Evolutionary conservation across 2,329 filamentous ascomycete species (phyloP).

Genomic region (Colletotrichum limetticola): DNA sequence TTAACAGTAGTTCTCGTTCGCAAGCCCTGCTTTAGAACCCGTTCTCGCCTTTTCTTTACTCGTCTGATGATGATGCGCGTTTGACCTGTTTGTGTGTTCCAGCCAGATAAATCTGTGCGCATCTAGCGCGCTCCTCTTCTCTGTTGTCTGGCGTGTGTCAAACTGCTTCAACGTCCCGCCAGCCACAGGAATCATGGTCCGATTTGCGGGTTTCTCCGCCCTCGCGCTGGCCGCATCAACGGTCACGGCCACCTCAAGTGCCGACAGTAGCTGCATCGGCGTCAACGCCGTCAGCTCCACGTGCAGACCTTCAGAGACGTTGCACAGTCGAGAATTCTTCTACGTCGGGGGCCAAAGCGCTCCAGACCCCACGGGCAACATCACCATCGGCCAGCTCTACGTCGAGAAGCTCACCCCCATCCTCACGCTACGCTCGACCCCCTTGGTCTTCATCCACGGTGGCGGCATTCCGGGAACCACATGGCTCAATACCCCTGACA

Average conservation of each 20-base stretch:
- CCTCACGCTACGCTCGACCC: conserved; percentile 37
- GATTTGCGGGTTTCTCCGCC: conserved; percentile 4
- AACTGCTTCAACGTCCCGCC: not conserved
- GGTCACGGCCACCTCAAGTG: not conserved
- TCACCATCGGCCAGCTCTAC: conserved; percentile 42
- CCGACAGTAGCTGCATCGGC: conserved; percentile 16
- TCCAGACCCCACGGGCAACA: conserved; percentile 37
- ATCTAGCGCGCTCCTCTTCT: not conserved
- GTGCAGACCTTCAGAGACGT: conserved; percentile 23
- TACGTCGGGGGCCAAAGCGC: conserved; percentile 44
- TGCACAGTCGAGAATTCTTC: conserved; percentile 40
- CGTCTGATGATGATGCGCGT: not conserved
- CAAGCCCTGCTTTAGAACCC: not conserved
- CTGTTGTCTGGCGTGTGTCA: not conserved
- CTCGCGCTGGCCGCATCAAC: conserved; percentile 3
- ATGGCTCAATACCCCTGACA: conserved; percentile 53
- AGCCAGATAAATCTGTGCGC: not conserved
- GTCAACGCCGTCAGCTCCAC: conserved; percentile 24
- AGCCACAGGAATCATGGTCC: conserved; percentile 12
- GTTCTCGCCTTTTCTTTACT: not conserved
- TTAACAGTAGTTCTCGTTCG: conserved; percentile 17
- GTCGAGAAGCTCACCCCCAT: conserved; percentile 45
- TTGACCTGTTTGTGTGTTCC: not conserved
- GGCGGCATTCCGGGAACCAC: conserved; percentile 44
- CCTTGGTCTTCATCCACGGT: conserved; percentile 46